Evolutionary conservation across 108 stramenopile species (phyloP).

Genomic region (Cyclotella atomus): DNA sequence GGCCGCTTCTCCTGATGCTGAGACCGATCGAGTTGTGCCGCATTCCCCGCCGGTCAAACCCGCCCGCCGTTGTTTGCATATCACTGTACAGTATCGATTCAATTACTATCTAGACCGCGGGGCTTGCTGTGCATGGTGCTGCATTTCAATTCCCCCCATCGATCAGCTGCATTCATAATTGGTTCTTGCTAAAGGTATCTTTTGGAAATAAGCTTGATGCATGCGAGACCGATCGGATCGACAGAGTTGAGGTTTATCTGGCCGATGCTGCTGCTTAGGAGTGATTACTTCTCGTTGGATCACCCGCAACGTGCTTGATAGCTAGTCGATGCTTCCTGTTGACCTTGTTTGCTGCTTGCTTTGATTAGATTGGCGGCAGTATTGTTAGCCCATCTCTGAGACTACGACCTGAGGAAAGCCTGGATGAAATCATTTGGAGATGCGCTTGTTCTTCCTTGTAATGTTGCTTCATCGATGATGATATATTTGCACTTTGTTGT

Average conservation of each 20-base stretch:
- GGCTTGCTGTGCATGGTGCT: background rate
- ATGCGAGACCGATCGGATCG: no score
- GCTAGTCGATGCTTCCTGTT: no score
- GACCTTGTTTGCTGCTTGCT: background rate
- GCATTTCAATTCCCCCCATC: background rate
- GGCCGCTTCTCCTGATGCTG: conserved; percentile 3
- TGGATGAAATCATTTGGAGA: background rate
- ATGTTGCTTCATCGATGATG: background rate
- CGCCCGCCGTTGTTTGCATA: background rate
- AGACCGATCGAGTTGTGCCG: background rate
- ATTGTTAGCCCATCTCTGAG: conserved; percentile 1
- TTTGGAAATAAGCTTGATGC: no score
- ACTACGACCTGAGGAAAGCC: background rate
- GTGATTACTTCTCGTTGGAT: background rate
- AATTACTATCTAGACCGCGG: background rate
- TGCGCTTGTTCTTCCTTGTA: background rate
- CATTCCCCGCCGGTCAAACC: background rate
- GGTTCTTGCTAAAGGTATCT: conserved; percentile 8
- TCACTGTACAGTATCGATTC: background rate
- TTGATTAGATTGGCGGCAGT: background rate
- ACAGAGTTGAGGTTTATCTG: no score
- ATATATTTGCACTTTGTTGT: no score
- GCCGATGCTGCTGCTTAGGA: background rate
- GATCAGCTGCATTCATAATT: background rate
- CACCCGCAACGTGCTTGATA: no score